Conservation (phyloP, 495 filamentous ascomycete species). For the Penicillium bialowiezense region DNA sequence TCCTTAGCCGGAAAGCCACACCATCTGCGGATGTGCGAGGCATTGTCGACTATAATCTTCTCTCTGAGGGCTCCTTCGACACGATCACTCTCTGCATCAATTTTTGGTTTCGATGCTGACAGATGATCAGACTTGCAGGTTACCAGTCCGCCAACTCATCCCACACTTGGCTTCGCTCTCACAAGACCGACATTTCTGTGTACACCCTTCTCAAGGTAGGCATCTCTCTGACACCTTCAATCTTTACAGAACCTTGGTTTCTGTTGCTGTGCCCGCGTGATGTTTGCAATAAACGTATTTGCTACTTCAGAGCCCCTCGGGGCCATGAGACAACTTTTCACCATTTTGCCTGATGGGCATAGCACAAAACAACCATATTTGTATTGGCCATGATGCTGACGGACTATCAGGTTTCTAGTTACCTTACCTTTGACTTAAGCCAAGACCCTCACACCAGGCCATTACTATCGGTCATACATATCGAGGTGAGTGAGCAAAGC, state of each 20-base stretch:
- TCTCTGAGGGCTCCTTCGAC: slow-evolving; percentile 26
- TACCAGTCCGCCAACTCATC: too few species aligned
- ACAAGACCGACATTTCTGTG: too few species aligned
- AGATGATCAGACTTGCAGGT: background rate
- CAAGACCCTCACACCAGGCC: too few species aligned
- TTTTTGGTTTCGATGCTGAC: background rate
- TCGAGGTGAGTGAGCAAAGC: too few species aligned
- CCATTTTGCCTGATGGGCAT: background rate
- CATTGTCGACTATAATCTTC: slow-evolving; percentile 39
- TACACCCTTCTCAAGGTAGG: too few species aligned
- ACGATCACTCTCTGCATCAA: background rate
- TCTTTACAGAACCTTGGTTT: too few species aligned
- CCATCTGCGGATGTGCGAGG: slow-evolving; percentile 40
- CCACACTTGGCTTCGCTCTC: too few species aligned
- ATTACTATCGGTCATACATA: too few species aligned
- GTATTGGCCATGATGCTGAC: too few species aligned
- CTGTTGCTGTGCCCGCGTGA: slow-evolving; percentile 60
- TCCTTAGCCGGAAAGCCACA: slow-evolving; percentile 49
- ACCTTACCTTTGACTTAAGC: too few species aligned
- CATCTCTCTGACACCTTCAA: too few species aligned
- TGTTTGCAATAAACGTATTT: slow-evolving; percentile 98
- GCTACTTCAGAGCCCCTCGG: slow-evolving; percentile 98
- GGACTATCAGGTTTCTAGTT: too few species aligned
- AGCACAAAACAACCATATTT: background rate
- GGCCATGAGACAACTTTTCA: slow-evolving; percentile 89